Percentiles rank a stretch among this genome's conserved stretches.
Conservation (phyloP, 192 early-diverging fungal genomes). For the Coemansia sp. region DNA sequence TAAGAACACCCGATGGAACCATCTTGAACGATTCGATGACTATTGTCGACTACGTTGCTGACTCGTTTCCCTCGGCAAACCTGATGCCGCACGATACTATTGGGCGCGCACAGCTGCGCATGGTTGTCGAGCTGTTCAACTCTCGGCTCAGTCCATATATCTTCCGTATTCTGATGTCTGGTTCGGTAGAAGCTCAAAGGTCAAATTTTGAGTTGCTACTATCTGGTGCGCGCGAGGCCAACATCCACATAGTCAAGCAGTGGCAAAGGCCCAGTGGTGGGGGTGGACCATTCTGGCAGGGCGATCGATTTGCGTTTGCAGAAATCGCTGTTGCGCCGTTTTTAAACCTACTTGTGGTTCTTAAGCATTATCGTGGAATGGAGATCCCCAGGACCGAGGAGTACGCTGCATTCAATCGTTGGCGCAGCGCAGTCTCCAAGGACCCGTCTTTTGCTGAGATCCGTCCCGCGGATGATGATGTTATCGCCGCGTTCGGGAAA, state of each 20-base stretch:
- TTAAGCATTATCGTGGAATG: slow-evolving; percentile 25
- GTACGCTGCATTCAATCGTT: slow-evolving; percentile 33
- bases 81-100: slow-evolving; percentile 24
- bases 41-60: slow-evolving; percentile 66
- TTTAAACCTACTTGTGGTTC: slow-evolving; percentile 10
- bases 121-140: slow-evolving; percentile 35
- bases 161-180: slow-evolving; percentile 11
- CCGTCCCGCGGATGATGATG: slow-evolving; percentile 11
- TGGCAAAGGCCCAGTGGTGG: slow-evolving; percentile 29
- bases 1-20: slow-evolving; percentile 56
- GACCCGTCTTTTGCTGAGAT: slow-evolving; percentile 23
- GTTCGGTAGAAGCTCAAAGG: slow-evolving; percentile 21
- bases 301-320: slow-evolving; percentile 17
- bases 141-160: slow-evolving; percentile 19
- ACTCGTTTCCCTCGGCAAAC: slow-evolving; percentile 60
- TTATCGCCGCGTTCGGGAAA: slow-evolving; percentile 28
- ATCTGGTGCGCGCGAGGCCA: slow-evolving; percentile 10
- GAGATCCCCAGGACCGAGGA: slow-evolving; percentile 29
- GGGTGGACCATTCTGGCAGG: slow-evolving; percentile 37
- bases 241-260: slow-evolving; percentile 4
- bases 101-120: slow-evolving; percentile 45
- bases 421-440: slow-evolving; percentile 18
- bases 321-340: slow-evolving; percentile 29
- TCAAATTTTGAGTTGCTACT: slow-evolving; percentile 9
- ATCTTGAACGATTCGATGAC: slow-evolving; percentile 68